Percentiles rank a stretch among this genome's conserved stretches.
Conservation (phyloP, 1,139 yeast genomes). For the Yueomyces sp. region DNA sequence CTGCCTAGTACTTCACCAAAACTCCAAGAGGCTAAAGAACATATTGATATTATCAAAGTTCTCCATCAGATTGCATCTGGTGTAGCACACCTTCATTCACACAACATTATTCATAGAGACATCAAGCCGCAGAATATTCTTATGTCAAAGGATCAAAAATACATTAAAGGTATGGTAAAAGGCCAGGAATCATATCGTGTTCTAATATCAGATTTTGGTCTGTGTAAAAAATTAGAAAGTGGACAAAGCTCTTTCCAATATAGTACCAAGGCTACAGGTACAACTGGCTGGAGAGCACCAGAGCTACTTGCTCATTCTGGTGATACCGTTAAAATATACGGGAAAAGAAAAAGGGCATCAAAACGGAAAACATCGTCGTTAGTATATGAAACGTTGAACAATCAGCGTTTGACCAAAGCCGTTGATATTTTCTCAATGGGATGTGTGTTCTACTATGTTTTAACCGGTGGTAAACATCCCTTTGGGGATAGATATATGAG, state of each 20-base stretch:
- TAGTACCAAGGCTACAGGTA: slow-evolving; percentile 90
- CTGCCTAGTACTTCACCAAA: slow-evolving; percentile 28
- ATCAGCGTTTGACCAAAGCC: slow-evolving; percentile 70
- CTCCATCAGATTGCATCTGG: slow-evolving; percentile 76
- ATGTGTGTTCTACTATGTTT: slow-evolving; percentile 79
- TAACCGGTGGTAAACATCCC: slow-evolving; percentile 84
- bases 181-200: slow-evolving; percentile 35
- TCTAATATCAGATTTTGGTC: slow-evolving; percentile 88
- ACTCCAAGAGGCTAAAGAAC: slow-evolving; percentile 24
- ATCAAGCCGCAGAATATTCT: slow-evolving; percentile 91
- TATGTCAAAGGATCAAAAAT: slow-evolving; percentile 56
- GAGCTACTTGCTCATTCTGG: slow-evolving; percentile 48
- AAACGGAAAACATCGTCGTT: neutral
- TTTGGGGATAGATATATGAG: slow-evolving; percentile 82
- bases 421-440: slow-evolving; percentile 92
- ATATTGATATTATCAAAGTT: slow-evolving; percentile 40
- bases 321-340: slow-evolving; percentile 4
- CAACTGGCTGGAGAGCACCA: slow-evolving; percentile 98
- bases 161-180: slow-evolving; percentile 8
- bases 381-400: slow-evolving; percentile 21
- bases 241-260: slow-evolving; percentile 92
- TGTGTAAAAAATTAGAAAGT: slow-evolving; percentile 80
- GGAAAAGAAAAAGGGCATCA: neutral
- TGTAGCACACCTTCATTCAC: slow-evolving; percentile 70
- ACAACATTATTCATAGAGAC: slow-evolving; percentile 91